Percentiles rank a stretch among this genome's conserved stretches.
Evolutionary conservation across 306 rosid genomes (phyloP).

Genomic region (Oxytropis ochrocephala): DNA sequence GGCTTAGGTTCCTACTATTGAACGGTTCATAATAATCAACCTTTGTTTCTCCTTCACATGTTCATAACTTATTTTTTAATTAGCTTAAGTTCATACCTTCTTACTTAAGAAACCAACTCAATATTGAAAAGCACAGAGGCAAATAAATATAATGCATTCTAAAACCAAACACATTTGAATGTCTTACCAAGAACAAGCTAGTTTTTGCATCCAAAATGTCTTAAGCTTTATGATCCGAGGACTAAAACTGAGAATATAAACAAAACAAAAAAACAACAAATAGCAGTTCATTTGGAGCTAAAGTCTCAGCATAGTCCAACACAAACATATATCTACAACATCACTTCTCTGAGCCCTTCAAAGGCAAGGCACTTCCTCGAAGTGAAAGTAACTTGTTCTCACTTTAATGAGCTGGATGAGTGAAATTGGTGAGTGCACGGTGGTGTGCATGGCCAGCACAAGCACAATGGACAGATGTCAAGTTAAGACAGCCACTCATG

Average conservation of each 20-base stretch:
- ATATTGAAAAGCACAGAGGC: too few relatives aligned
- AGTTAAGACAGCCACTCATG: constrained; percentile 80
- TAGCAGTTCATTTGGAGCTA: constrained; percentile 7
- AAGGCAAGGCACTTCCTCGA: constrained; percentile 20
- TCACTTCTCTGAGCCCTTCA: constrained; percentile 28
- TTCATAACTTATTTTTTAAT: too few relatives aligned
- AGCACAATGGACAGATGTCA: constrained; percentile 83
- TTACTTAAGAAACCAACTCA: too few relatives aligned
- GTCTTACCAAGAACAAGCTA: background rate
- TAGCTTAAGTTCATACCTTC: too few relatives aligned
- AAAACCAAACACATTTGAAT: too few relatives aligned
- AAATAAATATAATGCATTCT: too few relatives aligned
- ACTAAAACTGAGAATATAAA: background rate
- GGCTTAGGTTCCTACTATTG: too few relatives aligned
- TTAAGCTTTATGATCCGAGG: background rate
- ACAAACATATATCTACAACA: constrained; percentile 18
- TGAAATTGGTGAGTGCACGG: constrained; percentile 33
- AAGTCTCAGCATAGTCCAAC: constrained; percentile 12
- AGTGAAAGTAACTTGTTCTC: background rate
- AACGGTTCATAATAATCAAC: too few relatives aligned
- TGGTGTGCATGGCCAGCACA: constrained; percentile 80
- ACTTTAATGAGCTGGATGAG: constrained; percentile 62
- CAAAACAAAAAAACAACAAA: constrained; percentile 4
- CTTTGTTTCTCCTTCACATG: too few relatives aligned
- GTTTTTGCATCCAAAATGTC: constrained; percentile 21